Evolutionary conservation across 106 monocot species (phyloP), one percentile per base, ranked within the genome.

Genomic region (Platanthera zijinensis): DNA sequence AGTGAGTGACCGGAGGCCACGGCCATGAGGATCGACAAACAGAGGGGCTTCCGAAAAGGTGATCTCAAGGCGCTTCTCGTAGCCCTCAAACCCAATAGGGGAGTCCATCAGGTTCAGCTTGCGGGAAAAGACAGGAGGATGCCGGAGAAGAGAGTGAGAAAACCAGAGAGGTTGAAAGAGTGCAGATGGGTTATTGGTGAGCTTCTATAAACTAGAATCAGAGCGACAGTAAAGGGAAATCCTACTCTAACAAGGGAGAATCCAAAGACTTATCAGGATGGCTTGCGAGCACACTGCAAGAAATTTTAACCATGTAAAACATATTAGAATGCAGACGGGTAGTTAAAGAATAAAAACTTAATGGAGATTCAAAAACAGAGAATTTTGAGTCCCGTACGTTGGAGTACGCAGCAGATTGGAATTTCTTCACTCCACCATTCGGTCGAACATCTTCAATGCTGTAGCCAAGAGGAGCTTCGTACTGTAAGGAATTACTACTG

Each of bases 391-490:
- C 74, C 1, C 18, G 77, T 81, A 89, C 89, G 85, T 89, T 89
- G 81, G 85, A 89, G 85, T 88, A 88, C 48, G 85, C 88, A 85
- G 88, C 88, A 83, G 88, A 85, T 15, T 76, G 79, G 78, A 89
- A 89, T 57, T 89, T 89, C 85, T 85, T 76, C 57, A 89, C 85
- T 73, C 83, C 89, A 68, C 89, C 89, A 74, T 85, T 67, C 0
- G 89, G 89, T 81, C 89, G 89, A 84, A 89, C 79, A 52, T 89
- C 89, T 48, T 89, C 89, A 86, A 85, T 85, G 77, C 83, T 79
- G 82, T 89, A 89, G 72, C 86, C 86, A 8, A 89, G 89, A 74
- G 89, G 89, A 84, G 57, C 81, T 85, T 89, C 89, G 75, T 86
- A 89, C 10, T 79, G 77, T 71, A 83, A 78, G 14, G 81, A 82